Percentiles rank a stretch among this genome's conserved stretches.
Conservation (phyloP, 1,139 yeast genomes). For the Geotrichum histeridarum region DNA sequence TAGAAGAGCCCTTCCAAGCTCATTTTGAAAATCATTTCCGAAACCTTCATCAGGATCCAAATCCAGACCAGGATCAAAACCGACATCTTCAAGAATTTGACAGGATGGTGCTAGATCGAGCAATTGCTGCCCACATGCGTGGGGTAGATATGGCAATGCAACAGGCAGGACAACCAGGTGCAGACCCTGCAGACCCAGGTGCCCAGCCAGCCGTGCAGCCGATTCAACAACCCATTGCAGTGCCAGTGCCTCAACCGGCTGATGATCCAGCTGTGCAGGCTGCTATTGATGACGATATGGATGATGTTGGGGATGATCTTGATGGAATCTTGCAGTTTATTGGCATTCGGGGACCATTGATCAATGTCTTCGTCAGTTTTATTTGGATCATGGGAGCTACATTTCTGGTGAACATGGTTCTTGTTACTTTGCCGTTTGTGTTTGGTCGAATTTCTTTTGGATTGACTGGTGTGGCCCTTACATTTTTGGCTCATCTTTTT, state of each 20-base stretch:
- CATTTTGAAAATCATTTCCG: too few relatives aligned
- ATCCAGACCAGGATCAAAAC: too few relatives aligned
- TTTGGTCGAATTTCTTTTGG: neutral
- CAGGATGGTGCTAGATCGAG: too few relatives aligned
- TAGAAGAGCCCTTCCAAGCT: too few relatives aligned
- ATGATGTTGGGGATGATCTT: conserved; percentile 27
- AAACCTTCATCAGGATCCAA: too few relatives aligned
- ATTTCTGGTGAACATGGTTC: neutral
- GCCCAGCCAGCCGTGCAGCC: neutral
- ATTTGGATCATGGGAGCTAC: conserved; percentile 5
- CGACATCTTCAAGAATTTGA: too few relatives aligned
- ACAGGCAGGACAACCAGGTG: conserved; percentile 20
- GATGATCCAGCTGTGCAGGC: conserved; percentile 1
- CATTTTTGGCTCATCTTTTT: neutral
- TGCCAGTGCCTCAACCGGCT: conserved; percentile 11
- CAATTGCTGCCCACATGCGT: too few relatives aligned
- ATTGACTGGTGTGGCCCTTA: neutral
- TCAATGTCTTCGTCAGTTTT: conserved; percentile 22
- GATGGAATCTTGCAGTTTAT: conserved; percentile 33
- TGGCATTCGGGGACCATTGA: conserved; percentile 35
- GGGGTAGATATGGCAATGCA: too few relatives aligned
- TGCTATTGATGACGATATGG: conserved; percentile 22
- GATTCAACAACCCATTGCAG: neutral
- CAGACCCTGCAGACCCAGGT: neutral
- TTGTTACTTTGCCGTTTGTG: conserved; percentile 1